phyloP scores from a whole-genome alignment of 2,329 filamentous ascomycete species.

The Hypoxylon sp. region DNA sequence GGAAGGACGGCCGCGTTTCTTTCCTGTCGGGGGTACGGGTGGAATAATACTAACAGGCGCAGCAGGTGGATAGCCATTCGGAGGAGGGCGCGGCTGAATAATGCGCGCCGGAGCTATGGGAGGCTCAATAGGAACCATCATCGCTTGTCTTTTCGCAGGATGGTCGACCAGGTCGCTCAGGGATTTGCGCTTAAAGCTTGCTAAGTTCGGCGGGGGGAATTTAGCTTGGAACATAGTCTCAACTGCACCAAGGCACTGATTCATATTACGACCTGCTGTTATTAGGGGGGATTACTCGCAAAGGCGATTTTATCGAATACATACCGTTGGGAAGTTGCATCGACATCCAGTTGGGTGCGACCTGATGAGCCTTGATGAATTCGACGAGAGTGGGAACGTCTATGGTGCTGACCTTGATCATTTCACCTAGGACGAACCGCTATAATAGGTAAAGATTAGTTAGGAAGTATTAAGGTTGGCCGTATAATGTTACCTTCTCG shows the following conservation, averaged over 20 bases:
- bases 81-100: slow-evolving; percentile 54
- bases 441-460: slow-evolving; percentile 53
- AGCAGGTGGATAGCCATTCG: slow-evolving; percentile 50
- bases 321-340: slow-evolving; percentile 66
- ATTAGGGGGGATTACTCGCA: slow-evolving; percentile 46
- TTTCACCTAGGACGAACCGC: slow-evolving; percentile 71
- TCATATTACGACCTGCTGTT: slow-evolving; percentile 62
- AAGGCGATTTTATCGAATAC: slow-evolving; percentile 44
- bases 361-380: slow-evolving; percentile 62
- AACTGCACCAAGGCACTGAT: slow-evolving; percentile 61
- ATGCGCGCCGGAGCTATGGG: slow-evolving; percentile 49
- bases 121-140: slow-evolving; percentile 51
- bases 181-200: slow-evolving; percentile 57
- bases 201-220: slow-evolving; percentile 53
- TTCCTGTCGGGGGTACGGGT: slow-evolving; percentile 51
- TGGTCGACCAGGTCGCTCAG: slow-evolving; percentile 55
- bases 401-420: slow-evolving; percentile 70
- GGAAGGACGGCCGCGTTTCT: slow-evolving; percentile 64
- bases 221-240: slow-evolving; percentile 58
- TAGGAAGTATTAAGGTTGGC: slow-evolving; percentile 25
- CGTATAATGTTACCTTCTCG: slow-evolving; percentile 65
- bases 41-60: slow-evolving; percentile 43
- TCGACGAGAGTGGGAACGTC: slow-evolving; percentile 62
- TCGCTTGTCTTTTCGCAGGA: slow-evolving; percentile 55
- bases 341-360: slow-evolving; percentile 63